These are phyloP conservation scores for Phycomyces blakesleeanus DNA, from an alignment of 192 early-diverging fungal genomes.

Conservation along the genomic window DNA sequence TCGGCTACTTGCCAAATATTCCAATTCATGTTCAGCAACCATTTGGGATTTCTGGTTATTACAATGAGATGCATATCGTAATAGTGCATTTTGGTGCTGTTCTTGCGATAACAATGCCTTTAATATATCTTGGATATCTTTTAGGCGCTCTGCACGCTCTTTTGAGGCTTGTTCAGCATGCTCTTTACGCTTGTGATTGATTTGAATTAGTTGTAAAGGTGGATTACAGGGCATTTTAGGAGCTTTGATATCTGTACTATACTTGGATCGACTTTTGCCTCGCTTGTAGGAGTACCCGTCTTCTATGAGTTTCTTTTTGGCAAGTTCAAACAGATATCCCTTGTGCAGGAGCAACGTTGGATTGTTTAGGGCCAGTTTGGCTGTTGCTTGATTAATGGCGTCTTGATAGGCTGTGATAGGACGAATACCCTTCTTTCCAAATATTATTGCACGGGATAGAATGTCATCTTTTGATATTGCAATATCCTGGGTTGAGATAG, in stretches of 20 bases:
- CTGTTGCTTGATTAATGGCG: constrained; percentile 49
- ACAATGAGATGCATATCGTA: not conserved
- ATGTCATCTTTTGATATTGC: constrained; percentile 37
- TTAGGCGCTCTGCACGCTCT: constrained; percentile 11
- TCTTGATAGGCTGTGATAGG: constrained; percentile 49
- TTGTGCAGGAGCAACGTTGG: constrained; percentile 42
- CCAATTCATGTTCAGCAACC: constrained; percentile 19
- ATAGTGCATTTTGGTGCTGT: constrained; percentile 5
- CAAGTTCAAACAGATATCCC: constrained; percentile 43
- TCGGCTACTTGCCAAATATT: constrained; percentile 28
- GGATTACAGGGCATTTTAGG: not conserved
- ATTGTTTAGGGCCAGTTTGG: constrained; percentile 43
- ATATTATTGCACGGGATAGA: constrained; percentile 49
- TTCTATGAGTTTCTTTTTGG: constrained; percentile 45
- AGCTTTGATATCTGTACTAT: constrained; percentile 24
- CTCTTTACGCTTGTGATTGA: constrained; percentile 38
- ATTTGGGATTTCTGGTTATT: not conserved
- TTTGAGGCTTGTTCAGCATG: constrained; percentile 26
- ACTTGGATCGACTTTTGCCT: constrained; percentile 52
- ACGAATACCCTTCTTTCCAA: constrained; percentile 49
- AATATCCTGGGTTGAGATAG: constrained; percentile 17
- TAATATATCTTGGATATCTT: constrained; percentile 31
- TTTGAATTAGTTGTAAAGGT: not conserved
- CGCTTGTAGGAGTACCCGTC: constrained; percentile 55
- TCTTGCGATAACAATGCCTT: constrained; percentile 32